Conservation (phyloP, 2,329 filamentous ascomycete genomes). For the Orbilia oligospora region DNA sequence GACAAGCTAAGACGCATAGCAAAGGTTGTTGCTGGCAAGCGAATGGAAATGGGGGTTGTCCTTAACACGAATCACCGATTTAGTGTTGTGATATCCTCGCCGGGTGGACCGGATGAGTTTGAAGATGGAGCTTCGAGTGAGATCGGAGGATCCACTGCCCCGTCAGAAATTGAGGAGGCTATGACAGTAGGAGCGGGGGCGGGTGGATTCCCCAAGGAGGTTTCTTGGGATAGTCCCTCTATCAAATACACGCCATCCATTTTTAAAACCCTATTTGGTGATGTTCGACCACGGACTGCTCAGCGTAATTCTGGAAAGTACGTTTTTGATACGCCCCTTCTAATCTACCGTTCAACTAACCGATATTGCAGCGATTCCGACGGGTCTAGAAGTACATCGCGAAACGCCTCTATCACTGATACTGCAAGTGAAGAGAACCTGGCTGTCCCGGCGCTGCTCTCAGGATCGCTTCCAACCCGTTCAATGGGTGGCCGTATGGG, state of each 20-base stretch:
- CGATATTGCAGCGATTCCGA: constrained; percentile 39
- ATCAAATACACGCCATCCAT: constrained; percentile 58
- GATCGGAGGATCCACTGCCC: constrained; percentile 44
- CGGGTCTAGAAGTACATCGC: constrained; percentile 55
- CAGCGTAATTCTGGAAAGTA: constrained; percentile 49
- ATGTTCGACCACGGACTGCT: constrained; percentile 32
- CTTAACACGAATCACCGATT: constrained; percentile 57
- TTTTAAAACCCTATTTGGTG: constrained; percentile 34
- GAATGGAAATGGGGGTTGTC: constrained; percentile 57
- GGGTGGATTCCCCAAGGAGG: constrained; percentile 58
- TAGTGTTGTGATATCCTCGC: constrained; percentile 59
- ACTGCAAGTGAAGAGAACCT: constrained; percentile 58
- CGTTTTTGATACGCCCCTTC: not conserved
- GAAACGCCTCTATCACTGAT: constrained; percentile 55
- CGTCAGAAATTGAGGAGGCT: constrained; percentile 49
- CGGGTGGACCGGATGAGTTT: constrained; percentile 47
- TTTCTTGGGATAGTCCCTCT: constrained; percentile 57
- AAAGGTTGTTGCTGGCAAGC: constrained; percentile 48
- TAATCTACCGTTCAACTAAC: constrained; percentile 17
- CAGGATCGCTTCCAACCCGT: constrained; percentile 48
- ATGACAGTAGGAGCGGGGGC: constrained; percentile 52
- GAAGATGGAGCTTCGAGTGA: constrained; percentile 55
- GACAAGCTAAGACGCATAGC: constrained; percentile 54
- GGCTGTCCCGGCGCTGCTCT: constrained; percentile 39
- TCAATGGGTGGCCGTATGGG: constrained; percentile 20